Evolutionary conservation across 2,329 filamentous ascomycete species (phyloP).

Genomic region (Penicillium sp.): DNA sequence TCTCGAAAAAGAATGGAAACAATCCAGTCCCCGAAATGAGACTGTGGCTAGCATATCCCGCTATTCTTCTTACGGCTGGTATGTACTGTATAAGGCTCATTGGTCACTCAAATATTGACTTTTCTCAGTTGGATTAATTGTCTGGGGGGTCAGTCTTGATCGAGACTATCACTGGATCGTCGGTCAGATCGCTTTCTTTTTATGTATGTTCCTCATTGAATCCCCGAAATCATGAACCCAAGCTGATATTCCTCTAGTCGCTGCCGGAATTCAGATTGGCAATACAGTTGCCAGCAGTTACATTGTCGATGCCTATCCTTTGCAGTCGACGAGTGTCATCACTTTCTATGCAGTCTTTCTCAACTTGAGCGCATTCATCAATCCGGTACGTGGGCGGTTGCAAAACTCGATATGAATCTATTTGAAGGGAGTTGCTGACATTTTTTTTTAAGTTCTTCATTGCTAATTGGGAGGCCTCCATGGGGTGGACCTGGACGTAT

Average conservation of each 20-base stretch:
- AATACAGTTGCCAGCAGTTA: constrained; percentile 56
- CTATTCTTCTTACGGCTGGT: constrained; percentile 47
- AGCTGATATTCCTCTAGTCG: constrained; percentile 38
- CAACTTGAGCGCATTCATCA: constrained; percentile 51
- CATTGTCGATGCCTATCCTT: constrained; percentile 56
- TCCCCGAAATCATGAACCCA: neutral
- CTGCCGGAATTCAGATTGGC: constrained; percentile 57
- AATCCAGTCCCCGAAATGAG: constrained; percentile 55
- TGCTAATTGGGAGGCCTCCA: constrained; percentile 46
- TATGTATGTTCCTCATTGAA: constrained; percentile 43
- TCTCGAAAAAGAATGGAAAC: constrained; percentile 47
- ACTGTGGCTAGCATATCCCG: constrained; percentile 57
- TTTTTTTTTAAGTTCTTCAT: constrained; percentile 49
- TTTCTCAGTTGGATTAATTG: constrained; percentile 45
- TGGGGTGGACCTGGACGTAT: constrained; percentile 55
- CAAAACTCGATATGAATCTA: neutral
- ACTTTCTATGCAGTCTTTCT: constrained; percentile 57
- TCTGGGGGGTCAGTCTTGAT: constrained; percentile 59
- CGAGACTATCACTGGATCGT: constrained; percentile 57
- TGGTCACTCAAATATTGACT: neutral
- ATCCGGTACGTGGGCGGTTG: constrained; percentile 34
- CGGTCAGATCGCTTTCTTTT: constrained; percentile 56
- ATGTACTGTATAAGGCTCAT: constrained; percentile 4
- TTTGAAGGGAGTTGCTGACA: neutral
- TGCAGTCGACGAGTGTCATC: constrained; percentile 55